Conservation (phyloP, 345 rosid species). For the Theobroma cacao region DNA sequence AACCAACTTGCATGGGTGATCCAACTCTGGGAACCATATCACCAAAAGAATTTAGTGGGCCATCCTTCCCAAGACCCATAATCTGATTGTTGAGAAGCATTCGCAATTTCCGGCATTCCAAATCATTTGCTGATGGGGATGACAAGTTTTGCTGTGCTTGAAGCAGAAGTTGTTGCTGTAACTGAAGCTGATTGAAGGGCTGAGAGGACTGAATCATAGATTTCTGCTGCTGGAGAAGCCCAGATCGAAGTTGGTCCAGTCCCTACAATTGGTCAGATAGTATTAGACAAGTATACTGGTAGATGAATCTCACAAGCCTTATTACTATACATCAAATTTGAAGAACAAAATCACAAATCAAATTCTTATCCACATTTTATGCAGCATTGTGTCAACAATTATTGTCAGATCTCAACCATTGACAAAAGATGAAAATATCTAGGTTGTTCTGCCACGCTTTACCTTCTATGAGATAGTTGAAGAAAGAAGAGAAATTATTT, state of each 20-base stretch:
- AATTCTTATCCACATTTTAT: background rate
- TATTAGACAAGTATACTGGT: background rate
- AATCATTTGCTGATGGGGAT: slow-evolving; percentile 41
- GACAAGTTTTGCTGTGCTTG: slow-evolving; percentile 54
- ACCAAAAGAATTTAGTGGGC: slow-evolving; percentile 25
- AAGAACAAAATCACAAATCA: background rate
- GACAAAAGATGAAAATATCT: background rate
- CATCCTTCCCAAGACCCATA: slow-evolving; percentile 42
- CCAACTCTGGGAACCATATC: slow-evolving; percentile 38
- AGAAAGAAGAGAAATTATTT: background rate
- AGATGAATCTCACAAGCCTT: background rate
- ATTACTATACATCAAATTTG: background rate
- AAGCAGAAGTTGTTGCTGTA: slow-evolving; percentile 51
- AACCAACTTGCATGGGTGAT: slow-evolving; percentile 37
- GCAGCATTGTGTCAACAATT: background rate
- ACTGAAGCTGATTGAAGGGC: slow-evolving; percentile 41
- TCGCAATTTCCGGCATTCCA: slow-evolving; percentile 49
- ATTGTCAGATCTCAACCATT: slow-evolving; percentile 6
- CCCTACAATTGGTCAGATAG: slow-evolving; percentile 32
- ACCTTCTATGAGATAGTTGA: background rate
- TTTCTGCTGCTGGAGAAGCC: slow-evolving; percentile 46
- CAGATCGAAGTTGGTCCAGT: slow-evolving; percentile 49
- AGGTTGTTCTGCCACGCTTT: background rate
- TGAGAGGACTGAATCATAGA: slow-evolving; percentile 44
- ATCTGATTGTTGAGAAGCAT: slow-evolving; percentile 45